Percentiles rank a stretch among this genome's conserved stretches.
Evolutionary conservation across 805 yeast genomes (phyloP).

Genomic region (Candida coquimbonensis): DNA sequence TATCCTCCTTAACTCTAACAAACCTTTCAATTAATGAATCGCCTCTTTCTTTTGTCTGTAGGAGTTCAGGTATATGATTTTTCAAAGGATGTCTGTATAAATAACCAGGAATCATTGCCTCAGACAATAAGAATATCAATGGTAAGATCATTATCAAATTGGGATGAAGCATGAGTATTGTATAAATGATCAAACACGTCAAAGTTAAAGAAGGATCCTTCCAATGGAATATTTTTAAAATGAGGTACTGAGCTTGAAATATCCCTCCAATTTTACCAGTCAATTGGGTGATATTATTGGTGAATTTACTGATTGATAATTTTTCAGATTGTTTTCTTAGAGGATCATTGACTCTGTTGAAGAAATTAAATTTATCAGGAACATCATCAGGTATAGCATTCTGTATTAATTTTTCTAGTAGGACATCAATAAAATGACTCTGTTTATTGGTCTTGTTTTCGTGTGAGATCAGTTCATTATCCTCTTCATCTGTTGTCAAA

Average conservation of each 20-base stretch:
- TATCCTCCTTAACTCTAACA: conserved; percentile 25
- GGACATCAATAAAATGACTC: conserved; percentile 50
- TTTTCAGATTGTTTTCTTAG: conserved; percentile 39
- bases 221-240: conserved; percentile 66
- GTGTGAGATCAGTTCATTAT: conserved; percentile 12
- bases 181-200: conserved; percentile 48
- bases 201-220: conserved; percentile 65
- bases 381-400: conserved; percentile 42
- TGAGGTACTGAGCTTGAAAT: conserved; percentile 54
- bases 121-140: conserved; percentile 43
- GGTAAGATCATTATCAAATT: conserved; percentile 62
- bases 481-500: conserved; percentile 19
- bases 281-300: conserved; percentile 50
- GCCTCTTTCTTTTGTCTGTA: conserved; percentile 35
- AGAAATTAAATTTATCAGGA: conserved; percentile 40
- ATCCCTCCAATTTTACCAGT: conserved; percentile 48
- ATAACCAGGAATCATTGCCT: conserved; percentile 66
- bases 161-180: conserved; percentile 68
- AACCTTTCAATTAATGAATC: conserved; percentile 42
- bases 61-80: conserved; percentile 34
- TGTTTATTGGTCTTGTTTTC: conserved; percentile 12
- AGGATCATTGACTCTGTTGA: conserved; percentile 37
- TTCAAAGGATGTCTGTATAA: conserved; percentile 58
- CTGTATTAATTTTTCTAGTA: conserved; percentile 47
- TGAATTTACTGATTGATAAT: conserved; percentile 49